Base-by-base conservation (phyloP, 2,329 filamentous ascomycete genomes). In the Colletotrichum orchidophilum region DNA sequence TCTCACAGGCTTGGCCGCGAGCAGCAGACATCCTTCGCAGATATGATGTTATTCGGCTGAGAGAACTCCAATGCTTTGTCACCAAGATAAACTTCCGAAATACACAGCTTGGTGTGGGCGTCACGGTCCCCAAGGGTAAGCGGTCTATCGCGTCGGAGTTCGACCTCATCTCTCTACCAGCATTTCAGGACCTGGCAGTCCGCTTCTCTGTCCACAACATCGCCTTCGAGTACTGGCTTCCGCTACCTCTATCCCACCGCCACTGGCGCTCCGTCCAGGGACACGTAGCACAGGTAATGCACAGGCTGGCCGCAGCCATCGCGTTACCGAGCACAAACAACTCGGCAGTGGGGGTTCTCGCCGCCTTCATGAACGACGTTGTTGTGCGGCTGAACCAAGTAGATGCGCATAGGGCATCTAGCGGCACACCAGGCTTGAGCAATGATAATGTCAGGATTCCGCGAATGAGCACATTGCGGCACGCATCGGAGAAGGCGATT, bases 401-500 rank as follows among this genome's bases (percentile, higher is more conserved):
- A 12, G 61, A 70, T 33, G 62, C 57, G 15, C 21, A 24, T 18
- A n/a, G n/a, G 33, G 7, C 27, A 8, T 15, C 52, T 46, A 52
- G 53, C 6, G 55, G 9, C 31, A 2, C 26, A 33, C 29, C 3
- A 11, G 18, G 27, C n/a, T 8, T 18, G 6, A 21, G 26, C 15
- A 15, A 11, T 12, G n/a, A 42, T 46, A 26, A 24, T 13, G n/a
- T n/a, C 21, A 13, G 24, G 18, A 18, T 6, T 24, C 68, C 74
- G 12, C 21, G 66, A 2, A 81, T 78, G 42, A 85, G 83, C 63
- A 84, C 82, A 0, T 78, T 87, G 21, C 80, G 77, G 0, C 83
- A 87, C 57, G 83, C 84, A 0, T 87, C 84, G 0, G 86, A 88
- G 71, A 87, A 87, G 77, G 86, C 85, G 5, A 86, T 87, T 4